Evolutionary conservation across 805 yeast genomes (phyloP).

Genomic region (Komagataella ulmi): DNA sequence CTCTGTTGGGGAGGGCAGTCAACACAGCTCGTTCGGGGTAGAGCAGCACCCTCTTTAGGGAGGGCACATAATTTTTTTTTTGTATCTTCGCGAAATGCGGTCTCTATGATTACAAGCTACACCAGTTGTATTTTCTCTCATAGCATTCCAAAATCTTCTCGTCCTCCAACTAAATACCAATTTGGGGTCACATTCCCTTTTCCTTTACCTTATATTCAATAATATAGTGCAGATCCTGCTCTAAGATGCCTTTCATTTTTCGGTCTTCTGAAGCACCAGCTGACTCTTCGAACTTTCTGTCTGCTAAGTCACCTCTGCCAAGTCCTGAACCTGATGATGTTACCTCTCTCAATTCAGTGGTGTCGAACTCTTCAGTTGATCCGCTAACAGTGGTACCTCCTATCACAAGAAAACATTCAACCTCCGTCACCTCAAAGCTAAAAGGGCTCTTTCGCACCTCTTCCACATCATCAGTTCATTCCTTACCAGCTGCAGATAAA

Average conservation of each 20-base stretch:
- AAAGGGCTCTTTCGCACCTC: background rate
- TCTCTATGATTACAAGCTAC: background rate
- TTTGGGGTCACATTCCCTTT: background rate
- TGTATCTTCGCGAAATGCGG: conserved; percentile 3
- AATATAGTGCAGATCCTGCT: background rate
- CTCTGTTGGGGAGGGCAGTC: conserved; percentile 8
- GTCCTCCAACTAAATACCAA: background rate
- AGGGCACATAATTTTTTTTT: background rate
- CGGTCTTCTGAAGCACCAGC: background rate
- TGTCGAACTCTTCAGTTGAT: background rate
- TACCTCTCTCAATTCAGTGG: background rate
- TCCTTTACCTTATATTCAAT: background rate
- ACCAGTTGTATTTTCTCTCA: background rate
- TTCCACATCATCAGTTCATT: background rate
- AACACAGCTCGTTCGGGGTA: conserved; percentile 1
- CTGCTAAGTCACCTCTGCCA: background rate
- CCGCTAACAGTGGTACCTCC: background rate
- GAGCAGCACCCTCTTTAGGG: background rate
- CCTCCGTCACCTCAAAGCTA: background rate
- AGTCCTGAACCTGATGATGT: background rate
- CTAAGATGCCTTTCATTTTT: background rate
- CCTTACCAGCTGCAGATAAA: background rate
- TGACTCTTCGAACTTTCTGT: background rate
- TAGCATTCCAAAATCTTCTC: background rate
- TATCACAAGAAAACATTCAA: background rate